Percentiles rank a stretch among this genome's conserved stretches.
Conservation (phyloP, 495 filamentous ascomycete species). For the Zalerion maritima region DNA sequence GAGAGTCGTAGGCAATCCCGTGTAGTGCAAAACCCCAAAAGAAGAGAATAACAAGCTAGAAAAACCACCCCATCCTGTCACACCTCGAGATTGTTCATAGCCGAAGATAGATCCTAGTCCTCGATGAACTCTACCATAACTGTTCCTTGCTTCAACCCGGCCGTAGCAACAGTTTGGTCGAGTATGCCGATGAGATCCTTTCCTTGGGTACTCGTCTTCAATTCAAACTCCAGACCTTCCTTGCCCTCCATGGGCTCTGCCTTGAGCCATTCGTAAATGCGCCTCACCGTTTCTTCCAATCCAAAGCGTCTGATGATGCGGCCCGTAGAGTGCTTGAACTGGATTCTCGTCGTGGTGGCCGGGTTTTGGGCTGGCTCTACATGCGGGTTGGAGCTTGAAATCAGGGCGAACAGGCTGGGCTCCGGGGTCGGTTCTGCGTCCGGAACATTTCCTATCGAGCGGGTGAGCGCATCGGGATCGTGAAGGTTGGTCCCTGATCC, state of each 20-base stretch:
- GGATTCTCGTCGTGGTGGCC: slow-evolving; percentile 66
- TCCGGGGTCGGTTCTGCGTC: slow-evolving; percentile 23
- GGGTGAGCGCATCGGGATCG: slow-evolving; percentile 81
- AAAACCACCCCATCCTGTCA: too few relatives aligned
- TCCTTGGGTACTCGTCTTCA: slow-evolving; percentile 55
- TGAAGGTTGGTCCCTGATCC: slow-evolving; percentile 27
- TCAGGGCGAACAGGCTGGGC: slow-evolving; percentile 41
- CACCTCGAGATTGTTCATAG: too few relatives aligned
- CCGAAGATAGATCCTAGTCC: too few relatives aligned
- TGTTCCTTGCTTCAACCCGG: slow-evolving; percentile 76
- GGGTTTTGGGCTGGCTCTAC: slow-evolving; percentile 57
- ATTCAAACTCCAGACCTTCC: slow-evolving; percentile 63
- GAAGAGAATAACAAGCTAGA: too few relatives aligned
- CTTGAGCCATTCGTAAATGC: slow-evolving; percentile 95
- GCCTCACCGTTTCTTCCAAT: slow-evolving; percentile 60
- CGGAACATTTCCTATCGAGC: slow-evolving; percentile 19
- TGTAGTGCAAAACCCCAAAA: too few relatives aligned
- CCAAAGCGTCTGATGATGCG: slow-evolving; percentile 71
- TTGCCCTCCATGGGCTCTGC: slow-evolving; percentile 64
- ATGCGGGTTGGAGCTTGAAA: slow-evolving; percentile 59
- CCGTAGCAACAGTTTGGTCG: slow-evolving; percentile 59
- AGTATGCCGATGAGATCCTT: slow-evolving; percentile 66
- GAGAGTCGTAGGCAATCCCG: too few relatives aligned
- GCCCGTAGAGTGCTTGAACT: slow-evolving; percentile 71
- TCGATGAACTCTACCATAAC: slow-evolving; percentile 86